Evolutionary conservation across 75 land plant species (phyloP).

Genomic region (Selaginella moellendorffii): DNA sequence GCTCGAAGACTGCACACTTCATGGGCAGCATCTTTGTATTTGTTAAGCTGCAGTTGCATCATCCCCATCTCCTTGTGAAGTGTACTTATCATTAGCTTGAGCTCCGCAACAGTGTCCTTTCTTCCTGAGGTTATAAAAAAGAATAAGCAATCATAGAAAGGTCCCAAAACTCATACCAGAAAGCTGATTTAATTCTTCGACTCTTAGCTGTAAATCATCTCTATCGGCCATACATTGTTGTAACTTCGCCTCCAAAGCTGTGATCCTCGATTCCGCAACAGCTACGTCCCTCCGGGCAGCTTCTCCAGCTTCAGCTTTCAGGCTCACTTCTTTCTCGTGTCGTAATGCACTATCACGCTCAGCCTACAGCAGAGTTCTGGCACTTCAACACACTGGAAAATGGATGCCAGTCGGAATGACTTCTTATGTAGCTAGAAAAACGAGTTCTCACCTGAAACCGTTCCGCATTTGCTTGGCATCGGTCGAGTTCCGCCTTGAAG

Average conservation of each 20-base stretch:
- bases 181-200: constrained; percentile 55
- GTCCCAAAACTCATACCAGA: too few species aligned
- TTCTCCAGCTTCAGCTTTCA: constrained; percentile 56
- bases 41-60: constrained; percentile 65
- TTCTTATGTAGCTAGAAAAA: neutral
- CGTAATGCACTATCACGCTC: constrained; percentile 52
- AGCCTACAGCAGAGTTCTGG: constrained; percentile 24
- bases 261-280: constrained; percentile 30
- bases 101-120: constrained; percentile 64
- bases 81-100: constrained; percentile 65
- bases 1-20: constrained; percentile 62
- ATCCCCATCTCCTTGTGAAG: constrained; percentile 60
- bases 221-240: constrained; percentile 40
- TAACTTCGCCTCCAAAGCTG: constrained; percentile 41
- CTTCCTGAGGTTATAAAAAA: constrained; percentile 34
- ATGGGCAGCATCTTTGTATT: constrained; percentile 59
- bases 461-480: constrained; percentile 37
- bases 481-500: constrained; percentile 46
- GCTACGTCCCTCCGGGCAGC: constrained; percentile 29
- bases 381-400: neutral
- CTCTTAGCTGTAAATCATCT: constrained; percentile 31
- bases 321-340: constrained; percentile 40
- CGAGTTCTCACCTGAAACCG: constrained; percentile 53
- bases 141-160: too few species aligned
- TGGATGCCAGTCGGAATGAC: neutral